Conservation (phyloP, 441 rosid species). For the Adansonia madagascariensis region DNA sequence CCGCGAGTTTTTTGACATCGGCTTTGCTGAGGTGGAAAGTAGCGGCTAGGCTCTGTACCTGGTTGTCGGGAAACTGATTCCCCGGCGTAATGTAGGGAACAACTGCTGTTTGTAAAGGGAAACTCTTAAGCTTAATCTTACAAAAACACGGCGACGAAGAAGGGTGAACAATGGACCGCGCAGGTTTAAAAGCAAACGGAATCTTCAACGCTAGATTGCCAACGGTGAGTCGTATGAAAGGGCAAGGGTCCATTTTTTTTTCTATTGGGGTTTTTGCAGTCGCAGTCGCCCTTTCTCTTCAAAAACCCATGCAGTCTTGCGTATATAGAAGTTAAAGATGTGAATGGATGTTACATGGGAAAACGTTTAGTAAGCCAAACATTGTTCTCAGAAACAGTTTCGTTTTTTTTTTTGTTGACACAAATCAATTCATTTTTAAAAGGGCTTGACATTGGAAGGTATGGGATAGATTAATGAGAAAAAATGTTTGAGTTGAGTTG, state of each 20-base stretch:
- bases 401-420: background rate
- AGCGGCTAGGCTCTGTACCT: slow-evolving; percentile 52
- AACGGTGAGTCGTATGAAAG: slow-evolving; percentile 75
- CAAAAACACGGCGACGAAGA: slow-evolving; percentile 81
- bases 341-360: slow-evolving; percentile 19
- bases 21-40: slow-evolving; percentile 70
- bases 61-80: slow-evolving; percentile 43
- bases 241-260: slow-evolving; percentile 85
- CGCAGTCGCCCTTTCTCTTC: background rate
- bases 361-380: background rate
- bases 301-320: background rate
- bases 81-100: slow-evolving; percentile 59
- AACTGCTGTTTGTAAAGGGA: slow-evolving; percentile 62
- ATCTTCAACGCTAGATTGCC: slow-evolving; percentile 68
- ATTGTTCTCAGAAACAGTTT: background rate
- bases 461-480: slow-evolving; percentile 12
- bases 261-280: background rate
- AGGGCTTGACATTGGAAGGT: background rate
- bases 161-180: slow-evolving; percentile 75
- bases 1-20: slow-evolving; percentile 55
- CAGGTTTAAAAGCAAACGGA: slow-evolving; percentile 65
- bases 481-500: background rate
- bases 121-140: slow-evolving; percentile 68
- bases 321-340: slow-evolving; percentile 11
- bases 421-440: background rate